A percentile compares a stretch with the other conserved stretches of the same genome.
Conservation (phyloP, 495 filamentous ascomycete species). For the Hyaloscypha hepaticicola region DNA sequence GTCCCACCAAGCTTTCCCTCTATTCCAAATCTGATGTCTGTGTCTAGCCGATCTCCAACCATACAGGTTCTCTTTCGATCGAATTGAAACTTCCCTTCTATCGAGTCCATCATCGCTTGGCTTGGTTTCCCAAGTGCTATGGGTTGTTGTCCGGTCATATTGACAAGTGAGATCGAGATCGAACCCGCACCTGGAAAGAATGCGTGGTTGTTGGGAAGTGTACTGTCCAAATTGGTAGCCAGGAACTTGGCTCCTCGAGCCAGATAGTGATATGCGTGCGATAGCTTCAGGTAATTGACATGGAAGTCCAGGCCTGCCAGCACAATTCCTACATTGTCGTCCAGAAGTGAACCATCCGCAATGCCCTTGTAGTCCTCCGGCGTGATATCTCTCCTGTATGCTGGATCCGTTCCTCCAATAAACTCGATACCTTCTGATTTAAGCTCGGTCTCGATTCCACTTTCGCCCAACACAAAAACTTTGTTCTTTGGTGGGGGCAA, state of each 20-base stretch:
- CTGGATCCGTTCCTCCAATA: conserved; percentile 86
- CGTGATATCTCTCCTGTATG: conserved; percentile 69
- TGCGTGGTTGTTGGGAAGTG: conserved; percentile 72
- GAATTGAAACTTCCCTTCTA: conserved; percentile 92
- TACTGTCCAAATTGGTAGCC: conserved; percentile 88
- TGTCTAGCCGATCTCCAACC: conserved; percentile 92
- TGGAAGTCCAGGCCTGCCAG: conserved; percentile 89
- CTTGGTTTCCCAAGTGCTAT: conserved; percentile 88
- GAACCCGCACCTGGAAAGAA: conserved; percentile 93
- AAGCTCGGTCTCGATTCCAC: conserved; percentile 88
- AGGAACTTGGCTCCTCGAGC: conserved; percentile 82
- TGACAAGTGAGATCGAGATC: conserved; percentile 73
- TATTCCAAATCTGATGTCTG: conserved; percentile 93
- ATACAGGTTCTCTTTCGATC: conserved; percentile 87
- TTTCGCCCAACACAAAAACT: conserved; percentile 90
- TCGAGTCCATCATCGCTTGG: conserved; percentile 98
- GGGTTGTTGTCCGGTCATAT: conserved; percentile 69
- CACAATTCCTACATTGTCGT: conserved; percentile 86
- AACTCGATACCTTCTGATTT: conserved; percentile 71
- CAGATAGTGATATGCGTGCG: conserved; percentile 82
- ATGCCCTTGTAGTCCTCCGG: conserved; percentile 75
- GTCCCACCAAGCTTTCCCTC: conserved; percentile 91
- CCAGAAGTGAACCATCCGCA: conserved; percentile 72
- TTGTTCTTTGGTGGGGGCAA: conserved; percentile 78
- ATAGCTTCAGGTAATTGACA: conserved; percentile 89